Evolutionary conservation across 768 basidiomycete genomes (phyloP).

Genomic region (Leccinum subgranulosum): DNA sequence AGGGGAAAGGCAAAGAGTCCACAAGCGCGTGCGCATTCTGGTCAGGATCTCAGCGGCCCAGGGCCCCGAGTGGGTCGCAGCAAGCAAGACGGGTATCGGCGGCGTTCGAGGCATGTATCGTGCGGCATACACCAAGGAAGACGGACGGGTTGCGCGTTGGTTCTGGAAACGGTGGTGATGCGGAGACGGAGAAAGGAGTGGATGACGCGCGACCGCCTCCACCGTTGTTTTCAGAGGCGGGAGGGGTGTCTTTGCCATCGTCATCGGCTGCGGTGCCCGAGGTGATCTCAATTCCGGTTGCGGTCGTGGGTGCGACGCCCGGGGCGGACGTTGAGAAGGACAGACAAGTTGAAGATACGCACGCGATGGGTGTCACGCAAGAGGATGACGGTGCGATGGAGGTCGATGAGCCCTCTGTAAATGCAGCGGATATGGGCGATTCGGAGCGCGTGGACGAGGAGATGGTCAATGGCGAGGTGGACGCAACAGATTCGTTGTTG

Average conservation of each 20-base stretch:
- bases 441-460: not conserved
- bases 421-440: not conserved
- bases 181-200: not conserved
- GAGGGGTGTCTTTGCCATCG: not conserved
- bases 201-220: not conserved
- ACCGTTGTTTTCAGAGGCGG: not conserved
- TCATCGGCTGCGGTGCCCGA: not conserved
- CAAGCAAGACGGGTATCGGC: slow-evolving; percentile 12
- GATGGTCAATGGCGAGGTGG: not conserved
- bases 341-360: not conserved
- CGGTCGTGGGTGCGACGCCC: not conserved
- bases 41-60: not conserved
- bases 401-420: not conserved
- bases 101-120: slow-evolving; percentile 18
- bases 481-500: slow-evolving; percentile 21
- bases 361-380: not conserved
- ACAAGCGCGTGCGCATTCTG: not conserved
- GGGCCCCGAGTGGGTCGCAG: not conserved
- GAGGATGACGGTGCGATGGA: not conserved
- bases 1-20: not conserved
- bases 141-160: not conserved
- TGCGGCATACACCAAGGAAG: slow-evolving; percentile 7
- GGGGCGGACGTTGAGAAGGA: not conserved
- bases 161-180: not conserved
- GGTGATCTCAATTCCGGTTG: not conserved